Evolutionary conservation across 495 filamentous ascomycete species (phyloP), one percentile per base, ranked within the genome.

Genomic region (Penicillium lividum): DNA sequence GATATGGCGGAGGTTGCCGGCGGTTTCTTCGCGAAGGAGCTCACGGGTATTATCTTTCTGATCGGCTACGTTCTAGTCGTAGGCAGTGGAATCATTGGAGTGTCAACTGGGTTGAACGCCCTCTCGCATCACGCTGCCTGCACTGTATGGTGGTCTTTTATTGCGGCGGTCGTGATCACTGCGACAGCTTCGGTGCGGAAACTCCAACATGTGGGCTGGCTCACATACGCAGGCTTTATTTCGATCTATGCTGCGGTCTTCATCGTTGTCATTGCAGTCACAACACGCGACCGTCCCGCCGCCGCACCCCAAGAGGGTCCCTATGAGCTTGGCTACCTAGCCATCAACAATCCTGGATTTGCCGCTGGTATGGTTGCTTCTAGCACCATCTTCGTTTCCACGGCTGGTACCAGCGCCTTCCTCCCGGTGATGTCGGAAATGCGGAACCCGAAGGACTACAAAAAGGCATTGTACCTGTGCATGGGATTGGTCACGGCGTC

Each of bases 381-480:
- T 0, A 53, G 65, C 11, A 76, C 69, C 7, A 76, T 79, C 18
- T 75, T 76, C 61, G 66, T 74, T 22, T 66, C 74, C n/a, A 62
- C 61, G 47, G 78, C 88, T 72, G 74, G 85, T 56, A 80, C 88
- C 69, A 73, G 86, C 64, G 81, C 87, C 62, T 86, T 89, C 67
- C 83, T 92, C 69, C 81, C 78, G 43, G 87, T 93, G 65, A 88
- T 89, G 65, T 81, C 85, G 51, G 89, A 93, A 68, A 86, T 93
- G 81, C 82, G 84, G 57, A 83, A 83, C 0, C 88, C 88, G 1
- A 69, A 68, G 47, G 82, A 88, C 61, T 90, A 82, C 62, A 74
- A 75, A 46, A 88, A 88, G 70, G 78, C 88, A 3, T 76, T 90
- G 27, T 78, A 78, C 49, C 57, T 80, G 11, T 81, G 86, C n/a